Conservation (phyloP, 257 asterid species). For the Asclepias syriaca region DNA sequence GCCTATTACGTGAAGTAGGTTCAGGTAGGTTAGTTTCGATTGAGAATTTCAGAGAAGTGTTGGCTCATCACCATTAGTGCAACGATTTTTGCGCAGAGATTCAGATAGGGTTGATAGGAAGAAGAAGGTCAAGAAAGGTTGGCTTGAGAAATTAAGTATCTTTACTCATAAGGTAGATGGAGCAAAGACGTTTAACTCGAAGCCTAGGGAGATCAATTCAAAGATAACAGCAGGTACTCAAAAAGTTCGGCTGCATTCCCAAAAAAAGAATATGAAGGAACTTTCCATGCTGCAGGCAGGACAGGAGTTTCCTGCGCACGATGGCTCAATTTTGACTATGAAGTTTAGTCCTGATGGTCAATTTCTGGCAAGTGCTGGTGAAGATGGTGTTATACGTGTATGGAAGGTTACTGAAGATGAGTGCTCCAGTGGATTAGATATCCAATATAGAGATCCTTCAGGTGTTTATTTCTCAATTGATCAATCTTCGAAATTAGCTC, state of each 20-base stretch:
- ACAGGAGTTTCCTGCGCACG: conserved; percentile 82
- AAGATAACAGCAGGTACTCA: conserved; percentile 19
- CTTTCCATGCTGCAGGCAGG: conserved; percentile 61
- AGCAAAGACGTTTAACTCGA: conserved; percentile 35
- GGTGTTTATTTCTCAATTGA: conserved; percentile 57
- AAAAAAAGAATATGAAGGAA: conserved; percentile 53
- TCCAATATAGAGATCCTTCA: conserved; percentile 56
- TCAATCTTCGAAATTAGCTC: conserved; percentile 50
- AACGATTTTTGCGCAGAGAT: conserved; percentile 42
- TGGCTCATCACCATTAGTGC: conserved; percentile 60
- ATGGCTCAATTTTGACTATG: conserved; percentile 83
- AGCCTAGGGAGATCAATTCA: conserved; percentile 21
- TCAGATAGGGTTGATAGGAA: conserved; percentile 29
- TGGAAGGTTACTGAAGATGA: conserved; percentile 83
- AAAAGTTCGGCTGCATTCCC: conserved; percentile 42
- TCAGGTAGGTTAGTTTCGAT: conserved; percentile 46
- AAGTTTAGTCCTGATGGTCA: conserved; percentile 84
- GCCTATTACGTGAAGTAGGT: conserved; percentile 45
- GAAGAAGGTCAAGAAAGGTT: conserved; percentile 48
- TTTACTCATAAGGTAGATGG: conserved; percentile 30
- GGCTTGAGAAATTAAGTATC: conserved; percentile 49
- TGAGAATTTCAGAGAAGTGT: conserved; percentile 61
- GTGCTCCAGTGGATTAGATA: conserved; percentile 25
- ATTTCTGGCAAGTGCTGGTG: conserved; percentile 86
- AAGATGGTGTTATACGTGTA: conserved; percentile 75